phyloP scores from a whole-genome alignment of 2,329 filamentous ascomycete species.

The Alternaria consortialis region DNA sequence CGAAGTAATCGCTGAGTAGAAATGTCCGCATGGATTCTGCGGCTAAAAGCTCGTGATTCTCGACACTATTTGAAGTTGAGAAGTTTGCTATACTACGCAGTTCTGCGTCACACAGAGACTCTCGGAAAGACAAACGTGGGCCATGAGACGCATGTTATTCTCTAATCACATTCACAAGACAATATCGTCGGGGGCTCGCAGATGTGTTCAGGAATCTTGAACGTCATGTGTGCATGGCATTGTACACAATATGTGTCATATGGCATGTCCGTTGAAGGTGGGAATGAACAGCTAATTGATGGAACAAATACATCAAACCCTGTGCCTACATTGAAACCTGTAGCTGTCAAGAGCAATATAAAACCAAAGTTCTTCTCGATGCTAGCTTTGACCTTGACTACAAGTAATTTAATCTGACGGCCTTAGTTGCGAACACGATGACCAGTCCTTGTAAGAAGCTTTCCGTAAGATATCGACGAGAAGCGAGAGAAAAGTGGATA shows the following conservation, averaged over 20 bases:
- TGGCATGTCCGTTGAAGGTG: background rate
- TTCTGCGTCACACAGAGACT: background rate
- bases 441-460: constrained; percentile 7
- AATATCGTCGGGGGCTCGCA: background rate
- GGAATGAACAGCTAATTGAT: background rate
- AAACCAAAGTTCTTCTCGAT: background rate
- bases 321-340: background rate
- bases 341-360: background rate
- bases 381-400: background rate
- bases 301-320: background rate
- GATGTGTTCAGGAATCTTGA: too few species aligned
- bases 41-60: background rate
- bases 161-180: background rate
- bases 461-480: background rate
- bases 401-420: background rate
- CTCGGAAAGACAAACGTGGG: background rate
- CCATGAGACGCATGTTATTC: background rate
- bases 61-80: background rate
- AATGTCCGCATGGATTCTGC: background rate
- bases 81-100: background rate
- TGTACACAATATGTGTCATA: background rate
- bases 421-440: background rate
- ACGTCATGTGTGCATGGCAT: background rate
- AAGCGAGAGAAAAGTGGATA: constrained; percentile 2
- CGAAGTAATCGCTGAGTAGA: background rate